Conservation (phyloP, 148 eudicot species). For the Tetragonia tetragonoides region DNA sequence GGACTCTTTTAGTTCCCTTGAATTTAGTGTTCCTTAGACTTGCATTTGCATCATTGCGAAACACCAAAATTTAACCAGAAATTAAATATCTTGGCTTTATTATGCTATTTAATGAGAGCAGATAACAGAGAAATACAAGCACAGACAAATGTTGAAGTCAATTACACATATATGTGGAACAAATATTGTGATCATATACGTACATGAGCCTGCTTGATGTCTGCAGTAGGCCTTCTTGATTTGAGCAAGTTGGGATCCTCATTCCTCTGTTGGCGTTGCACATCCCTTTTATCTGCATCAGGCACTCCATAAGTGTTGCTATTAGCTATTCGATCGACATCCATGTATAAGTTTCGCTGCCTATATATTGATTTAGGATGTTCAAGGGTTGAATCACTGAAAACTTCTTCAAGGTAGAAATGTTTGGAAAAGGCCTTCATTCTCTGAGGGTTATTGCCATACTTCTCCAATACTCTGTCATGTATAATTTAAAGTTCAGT, state of each 20-base stretch:
- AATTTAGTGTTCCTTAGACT: neutral
- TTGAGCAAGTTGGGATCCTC: slow-evolving; percentile 15
- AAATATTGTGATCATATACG: slow-evolving; percentile 14
- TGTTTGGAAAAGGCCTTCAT: slow-evolving; percentile 47
- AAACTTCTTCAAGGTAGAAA: slow-evolving; percentile 58
- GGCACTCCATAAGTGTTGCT: slow-evolving; percentile 20
- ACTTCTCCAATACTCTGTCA: slow-evolving; percentile 56
- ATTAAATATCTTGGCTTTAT: neutral
- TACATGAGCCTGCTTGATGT: slow-evolving; percentile 30
- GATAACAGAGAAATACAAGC: neutral
- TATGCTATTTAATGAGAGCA: neutral
- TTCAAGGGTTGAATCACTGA: slow-evolving; percentile 51
- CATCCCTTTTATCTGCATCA: slow-evolving; percentile 22
- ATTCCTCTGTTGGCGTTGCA: slow-evolving; percentile 14
- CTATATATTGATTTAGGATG: slow-evolving; percentile 46
- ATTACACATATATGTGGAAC: neutral
- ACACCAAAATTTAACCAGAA: neutral
- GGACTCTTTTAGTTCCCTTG: neutral
- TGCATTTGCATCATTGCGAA: neutral
- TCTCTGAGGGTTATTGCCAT: slow-evolving; percentile 36
- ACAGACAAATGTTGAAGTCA: neutral
- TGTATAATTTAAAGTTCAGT: slow-evolving; percentile 3
- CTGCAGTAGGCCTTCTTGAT: slow-evolving; percentile 11
- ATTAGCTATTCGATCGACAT: slow-evolving; percentile 20
- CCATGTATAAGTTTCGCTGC: slow-evolving; percentile 36